Conservation (phyloP, 768 basidiomycete genomes). For the Naematelia encephala region DNA sequence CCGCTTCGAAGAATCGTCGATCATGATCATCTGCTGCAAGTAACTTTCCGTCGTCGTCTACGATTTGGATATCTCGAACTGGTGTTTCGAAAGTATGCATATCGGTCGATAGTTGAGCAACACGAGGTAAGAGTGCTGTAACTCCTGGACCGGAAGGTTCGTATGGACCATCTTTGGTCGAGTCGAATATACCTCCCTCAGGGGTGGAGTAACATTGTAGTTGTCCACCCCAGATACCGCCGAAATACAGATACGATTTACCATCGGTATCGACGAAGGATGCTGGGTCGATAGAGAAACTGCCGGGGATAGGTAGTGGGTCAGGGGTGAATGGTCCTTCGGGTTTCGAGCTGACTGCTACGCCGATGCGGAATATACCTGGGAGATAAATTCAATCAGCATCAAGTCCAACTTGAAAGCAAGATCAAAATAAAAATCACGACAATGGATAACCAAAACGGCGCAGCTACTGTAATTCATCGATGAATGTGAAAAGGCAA, state of each 20-base stretch:
- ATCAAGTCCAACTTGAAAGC: too few species aligned
- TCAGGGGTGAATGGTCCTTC: slow-evolving; percentile 33
- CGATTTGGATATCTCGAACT: slow-evolving; percentile 21
- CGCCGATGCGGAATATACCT: slow-evolving; percentile 32
- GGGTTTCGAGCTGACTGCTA: slow-evolving; percentile 18
- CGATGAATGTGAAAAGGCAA: too few species aligned
- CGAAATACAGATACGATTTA: slow-evolving; percentile 28
- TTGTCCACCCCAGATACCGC: slow-evolving; percentile 37
- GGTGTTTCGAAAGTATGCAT: slow-evolving; percentile 17
- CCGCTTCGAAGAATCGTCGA: slow-evolving; percentile 33
- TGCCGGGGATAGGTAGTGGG: slow-evolving; percentile 16
- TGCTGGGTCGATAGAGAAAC: slow-evolving; percentile 33
- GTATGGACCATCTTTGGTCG: slow-evolving; percentile 22
- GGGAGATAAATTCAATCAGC: too few species aligned
- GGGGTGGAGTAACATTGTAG: slow-evolving; percentile 30
- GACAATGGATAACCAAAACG: too few species aligned
- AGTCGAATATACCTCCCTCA: slow-evolving; percentile 24
- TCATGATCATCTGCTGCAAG: slow-evolving; percentile 30
- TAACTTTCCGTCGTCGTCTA: slow-evolving; percentile 22
- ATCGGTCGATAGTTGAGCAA: slow-evolving; percentile 20
- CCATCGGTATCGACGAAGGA: slow-evolving; percentile 27
- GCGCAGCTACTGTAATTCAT: too few species aligned
- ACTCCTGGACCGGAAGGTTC: slow-evolving; percentile 31
- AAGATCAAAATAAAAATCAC: too few species aligned
- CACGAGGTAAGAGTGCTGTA: slow-evolving; percentile 24